These are phyloP conservation scores for Phaseolus lunatus DNA, from an alignment of 306 rosid genomes.

Conservation along the genomic window DNA sequence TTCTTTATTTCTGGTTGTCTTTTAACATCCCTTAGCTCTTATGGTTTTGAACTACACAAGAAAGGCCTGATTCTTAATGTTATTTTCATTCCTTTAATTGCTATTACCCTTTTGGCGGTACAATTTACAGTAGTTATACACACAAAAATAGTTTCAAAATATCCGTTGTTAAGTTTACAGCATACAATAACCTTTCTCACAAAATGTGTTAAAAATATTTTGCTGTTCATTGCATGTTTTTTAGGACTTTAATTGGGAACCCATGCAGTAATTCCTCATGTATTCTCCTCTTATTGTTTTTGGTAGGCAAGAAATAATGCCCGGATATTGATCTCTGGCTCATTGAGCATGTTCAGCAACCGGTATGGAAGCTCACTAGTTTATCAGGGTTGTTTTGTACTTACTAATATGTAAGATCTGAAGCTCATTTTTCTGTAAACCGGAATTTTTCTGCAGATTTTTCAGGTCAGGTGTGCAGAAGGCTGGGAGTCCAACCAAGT, in stretches of 20 bases:
- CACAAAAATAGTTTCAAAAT: background rate
- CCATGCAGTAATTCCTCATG: background rate
- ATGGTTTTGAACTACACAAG: background rate
- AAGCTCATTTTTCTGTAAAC: slow-evolving; percentile 23
- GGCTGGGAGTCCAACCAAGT: slow-evolving; percentile 80
- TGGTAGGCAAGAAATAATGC: slow-evolving; percentile 98
- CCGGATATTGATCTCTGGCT: slow-evolving; percentile 90
- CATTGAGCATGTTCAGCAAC: slow-evolving; percentile 83
- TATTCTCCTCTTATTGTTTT: slow-evolving; percentile 8
- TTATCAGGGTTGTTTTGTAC: slow-evolving; percentile 27
- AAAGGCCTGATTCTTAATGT: background rate
- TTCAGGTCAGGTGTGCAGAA: slow-evolving; percentile 87
- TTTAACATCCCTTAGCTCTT: background rate
- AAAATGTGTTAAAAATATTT: background rate
- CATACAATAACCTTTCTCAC: slow-evolving; percentile 17
- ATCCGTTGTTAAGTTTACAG: background rate
- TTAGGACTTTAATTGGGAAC: slow-evolving; percentile 16
- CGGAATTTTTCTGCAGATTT: slow-evolving; percentile 63
- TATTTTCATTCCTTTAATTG: background rate
- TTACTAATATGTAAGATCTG: slow-evolving; percentile 29
- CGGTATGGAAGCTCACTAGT: slow-evolving; percentile 57
- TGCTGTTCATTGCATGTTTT: slow-evolving; percentile 23
- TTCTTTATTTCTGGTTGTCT: background rate
- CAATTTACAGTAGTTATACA: background rate
- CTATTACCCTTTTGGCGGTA: background rate